Evolutionary conservation across 2,329 filamentous ascomycete species (phyloP).

Genomic region (Diaporthe ilicicola): DNA sequence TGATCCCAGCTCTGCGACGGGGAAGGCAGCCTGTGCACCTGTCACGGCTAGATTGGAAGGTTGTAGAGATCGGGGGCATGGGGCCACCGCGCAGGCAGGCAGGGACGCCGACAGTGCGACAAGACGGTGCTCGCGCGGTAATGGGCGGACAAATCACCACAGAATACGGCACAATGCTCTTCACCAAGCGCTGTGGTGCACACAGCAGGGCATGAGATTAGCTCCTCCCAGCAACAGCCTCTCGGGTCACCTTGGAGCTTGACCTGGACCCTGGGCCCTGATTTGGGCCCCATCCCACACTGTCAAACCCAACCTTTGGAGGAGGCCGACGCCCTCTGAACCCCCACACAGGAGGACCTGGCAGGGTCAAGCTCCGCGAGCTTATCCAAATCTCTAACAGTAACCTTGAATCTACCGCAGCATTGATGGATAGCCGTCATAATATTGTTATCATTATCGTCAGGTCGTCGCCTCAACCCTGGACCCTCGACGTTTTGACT

Average conservation of each 20-base stretch:
- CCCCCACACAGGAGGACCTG: background rate
- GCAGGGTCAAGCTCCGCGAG: conserved; percentile 16
- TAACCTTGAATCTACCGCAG: conserved; percentile 21
- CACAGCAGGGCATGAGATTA: background rate
- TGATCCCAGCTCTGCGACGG: background rate
- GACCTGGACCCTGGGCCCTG: background rate
- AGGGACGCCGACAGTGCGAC: background rate
- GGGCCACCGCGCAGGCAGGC: conserved; percentile 4
- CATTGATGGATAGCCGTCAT: conserved; percentile 8
- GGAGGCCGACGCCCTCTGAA: background rate
- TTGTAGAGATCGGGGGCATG: conserved; percentile 10
- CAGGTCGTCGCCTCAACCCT: background rate
- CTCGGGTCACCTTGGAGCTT: background rate
- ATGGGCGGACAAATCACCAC: background rate
- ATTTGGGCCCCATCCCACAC: background rate
- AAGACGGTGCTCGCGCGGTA: background rate
- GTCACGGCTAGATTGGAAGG: conserved; percentile 5
- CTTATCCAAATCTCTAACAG: conserved; percentile 28
- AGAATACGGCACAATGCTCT: too few relatives aligned
- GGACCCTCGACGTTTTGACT: background rate
- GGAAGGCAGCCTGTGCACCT: conserved; percentile 10
- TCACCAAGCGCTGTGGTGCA: background rate
- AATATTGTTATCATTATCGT: background rate
- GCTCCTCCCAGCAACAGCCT: background rate
- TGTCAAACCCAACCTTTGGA: background rate